Base-by-base conservation (phyloP, 495 filamentous ascomycete species). In the Penicillium silybi region DNA sequence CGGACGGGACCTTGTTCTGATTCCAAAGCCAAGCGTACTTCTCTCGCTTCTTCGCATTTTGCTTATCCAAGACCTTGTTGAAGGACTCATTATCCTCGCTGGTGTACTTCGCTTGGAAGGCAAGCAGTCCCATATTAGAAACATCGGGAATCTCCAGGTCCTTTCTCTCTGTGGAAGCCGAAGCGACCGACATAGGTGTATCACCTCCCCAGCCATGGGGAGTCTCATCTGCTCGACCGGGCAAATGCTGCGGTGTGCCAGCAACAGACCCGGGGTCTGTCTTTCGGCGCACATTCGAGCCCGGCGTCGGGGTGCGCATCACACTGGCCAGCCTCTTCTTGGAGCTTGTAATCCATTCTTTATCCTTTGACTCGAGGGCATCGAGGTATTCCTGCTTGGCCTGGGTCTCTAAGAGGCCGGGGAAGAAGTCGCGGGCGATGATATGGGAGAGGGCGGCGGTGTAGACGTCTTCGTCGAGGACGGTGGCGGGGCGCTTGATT, bases 1-100 rank as follows among this genome's bases (percentile, higher is more conserved):
- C 86, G 5, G 90, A 85, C 0, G 89, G 90, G 22, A 97, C 79
- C 69, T 95, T 95, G 65, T 97, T 97, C 22, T 82, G 85, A 27
- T 77, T 80, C 85, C 89, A 95, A 43, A 96, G 74, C 86, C 92
- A 98, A 0, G 83, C 84, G 62, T 95, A 85, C 54, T 89, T 92
- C 62, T 89, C 85, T 11, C 85, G 82, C 35, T 78, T 80, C 65
- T 90, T 92, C 22, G 81, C 77, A 62, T 97, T 98, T 58, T 96
- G 89, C 64, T 86, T 90, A 70, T 98, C 93, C 11, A 98, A 72
- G 1, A 97, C 76, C 60, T 86, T 86, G 69, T 95, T 92, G 74
- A 98, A 97, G 44, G 85, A 89, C 60, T 96, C 92, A 62, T 97
- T 97, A 66, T 98, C 93, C 69, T 98, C 93, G 57, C 88, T 93